Evolutionary conservation across 2,329 filamentous ascomycete genomes (phyloP), one percentile per base, ranked within the genome.

Genomic region (Penicillium aurantiogriseum): DNA sequence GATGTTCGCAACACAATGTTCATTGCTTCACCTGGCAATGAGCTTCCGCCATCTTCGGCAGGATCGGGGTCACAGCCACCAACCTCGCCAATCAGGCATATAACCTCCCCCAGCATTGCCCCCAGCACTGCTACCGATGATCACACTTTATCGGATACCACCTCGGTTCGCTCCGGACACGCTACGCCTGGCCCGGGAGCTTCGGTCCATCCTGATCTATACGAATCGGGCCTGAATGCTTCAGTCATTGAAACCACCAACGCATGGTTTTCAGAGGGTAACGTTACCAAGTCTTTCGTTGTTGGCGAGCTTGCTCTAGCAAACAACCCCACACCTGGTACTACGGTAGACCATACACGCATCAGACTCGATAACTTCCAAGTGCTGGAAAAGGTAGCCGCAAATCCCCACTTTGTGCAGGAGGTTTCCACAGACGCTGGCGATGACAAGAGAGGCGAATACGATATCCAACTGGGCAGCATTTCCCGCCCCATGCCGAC

Each of bases 221-320:
- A 88, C 52, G 84, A 85, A 10, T 85, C 89, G 1, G 93, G 94
- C 2, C 80, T 99, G 6, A 94, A 91, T 72, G 87, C 90, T 4
- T 97, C 93, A 15, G 84, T 97, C 54, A 89, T 97, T 50, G 94
- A 99, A 74, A 94, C 89, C 0, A 86, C 97, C n/a, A 94, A 87
- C 60, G 90, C 90, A 15, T 86, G 85, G 52, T 95, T 97, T 70
- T 88, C 92, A 56, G 84, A 88, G 35, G 90, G 90, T 9, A 80
- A 80, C 13, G 77, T 92, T 11, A 89, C 85, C 62, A 87, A 85
- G 48, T 86, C 88, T 15, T 88, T 88, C 57, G 85, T 97, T 23
- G 86, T 88, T 44, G 94, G 94, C 57, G 93, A 99, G 76, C 86
- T 99, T 64, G 94, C 93, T 4, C 85, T 99, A 63, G 86, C 88